phyloP scores from a whole-genome alignment of 305 asterid genomes.

The Striga hermonthica region DNA sequence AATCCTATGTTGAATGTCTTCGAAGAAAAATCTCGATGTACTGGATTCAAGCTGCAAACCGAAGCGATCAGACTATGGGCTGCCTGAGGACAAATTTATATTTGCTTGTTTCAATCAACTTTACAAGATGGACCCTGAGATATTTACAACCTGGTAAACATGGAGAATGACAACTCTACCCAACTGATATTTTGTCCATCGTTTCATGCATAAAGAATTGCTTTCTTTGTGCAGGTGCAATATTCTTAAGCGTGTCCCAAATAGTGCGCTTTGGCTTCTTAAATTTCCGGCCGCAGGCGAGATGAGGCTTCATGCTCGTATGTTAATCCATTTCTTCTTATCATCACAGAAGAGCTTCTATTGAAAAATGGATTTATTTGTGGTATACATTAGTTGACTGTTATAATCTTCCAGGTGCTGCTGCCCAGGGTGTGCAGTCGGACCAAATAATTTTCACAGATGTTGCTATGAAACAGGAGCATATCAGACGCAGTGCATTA shows the following conservation, averaged over 20 bases:
- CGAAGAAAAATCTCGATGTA: conserved; percentile 86
- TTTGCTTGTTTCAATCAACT: conserved; percentile 99
- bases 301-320: conserved; percentile 86
- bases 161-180: conserved; percentile 4
- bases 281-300: conserved; percentile 99
- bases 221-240: conserved; percentile 67
- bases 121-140: conserved; percentile 99
- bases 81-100: conserved; percentile 88
- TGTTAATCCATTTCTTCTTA: conserved; percentile 31
- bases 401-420: conserved; percentile 61
- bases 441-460: conserved; percentile 95
- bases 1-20: conserved; percentile 28
- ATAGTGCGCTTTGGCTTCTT: conserved; percentile 96
- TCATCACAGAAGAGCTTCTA: conserved; percentile 12
- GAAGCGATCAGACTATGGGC: conserved; percentile 86
- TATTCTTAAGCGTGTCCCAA: conserved; percentile 94
- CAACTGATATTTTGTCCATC: conserved; percentile 12
- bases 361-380: not conserved
- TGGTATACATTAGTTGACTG: conserved; percentile 19
- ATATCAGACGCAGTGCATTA: conserved; percentile 83
- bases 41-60: conserved; percentile 74
- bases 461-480: conserved; percentile 97
- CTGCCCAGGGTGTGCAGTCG: conserved; percentile 89
- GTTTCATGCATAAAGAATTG: conserved; percentile 19
- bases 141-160: conserved; percentile 70